Conservation (phyloP, 441 rosid species). For the Erysimum pusillum region DNA sequence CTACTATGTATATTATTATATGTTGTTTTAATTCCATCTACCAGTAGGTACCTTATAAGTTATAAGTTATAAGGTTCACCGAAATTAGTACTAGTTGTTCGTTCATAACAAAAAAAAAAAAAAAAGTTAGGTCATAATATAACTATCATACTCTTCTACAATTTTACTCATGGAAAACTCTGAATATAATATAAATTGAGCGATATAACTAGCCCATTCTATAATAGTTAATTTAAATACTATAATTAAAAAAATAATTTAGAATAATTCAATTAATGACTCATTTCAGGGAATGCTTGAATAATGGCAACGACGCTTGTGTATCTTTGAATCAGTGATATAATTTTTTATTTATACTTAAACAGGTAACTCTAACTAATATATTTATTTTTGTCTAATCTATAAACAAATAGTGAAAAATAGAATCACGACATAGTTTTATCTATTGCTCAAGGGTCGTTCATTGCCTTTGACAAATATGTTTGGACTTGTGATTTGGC, state of each 20-base stretch:
- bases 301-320: conserved; percentile 30
- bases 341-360: not conserved
- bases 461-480: conserved; percentile 30
- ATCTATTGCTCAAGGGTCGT: conserved; percentile 33
- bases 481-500: conserved; percentile 30
- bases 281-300: conserved; percentile 29
- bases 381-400: conserved; percentile 1
- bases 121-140: too few species aligned
- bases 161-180: not conserved
- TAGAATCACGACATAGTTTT: conserved; percentile 25
- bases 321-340: conserved; percentile 30
- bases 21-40: not conserved
- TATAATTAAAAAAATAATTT: not conserved
- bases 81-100: not conserved
- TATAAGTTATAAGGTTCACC: not conserved
- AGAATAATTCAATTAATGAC: conserved; percentile 36
- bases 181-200: not conserved
- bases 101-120: too few species aligned
- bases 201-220: not conserved
- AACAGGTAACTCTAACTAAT: conserved; percentile 23
- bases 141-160: not conserved
- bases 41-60: not conserved
- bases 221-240: conserved; percentile 2
- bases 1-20: not conserved
- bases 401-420: conserved; percentile 5